Percentiles rank a stretch among this genome's conserved stretches.
Conservation (phyloP, 2,329 filamentous ascomycete genomes). For the Phialophora macrospora region DNA sequence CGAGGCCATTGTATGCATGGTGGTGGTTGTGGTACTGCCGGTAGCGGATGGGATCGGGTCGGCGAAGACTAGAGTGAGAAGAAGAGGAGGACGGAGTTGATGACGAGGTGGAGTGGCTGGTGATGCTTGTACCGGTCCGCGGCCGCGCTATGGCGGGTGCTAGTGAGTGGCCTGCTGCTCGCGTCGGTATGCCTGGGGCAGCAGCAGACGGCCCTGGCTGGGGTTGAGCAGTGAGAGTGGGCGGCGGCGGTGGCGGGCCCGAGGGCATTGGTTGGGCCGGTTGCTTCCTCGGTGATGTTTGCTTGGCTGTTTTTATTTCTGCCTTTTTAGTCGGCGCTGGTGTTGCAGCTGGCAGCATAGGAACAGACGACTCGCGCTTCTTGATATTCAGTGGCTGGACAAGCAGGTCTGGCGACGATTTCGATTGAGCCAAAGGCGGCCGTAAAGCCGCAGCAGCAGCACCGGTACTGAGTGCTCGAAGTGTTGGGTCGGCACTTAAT, state of each 20-base stretch:
- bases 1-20: not conserved
- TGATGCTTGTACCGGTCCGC: not conserved
- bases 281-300: conserved; percentile 11
- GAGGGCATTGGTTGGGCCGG: conserved; percentile 3
- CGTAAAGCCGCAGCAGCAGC: not conserved
- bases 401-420: conserved; percentile 11
- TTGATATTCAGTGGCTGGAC: conserved; percentile 7
- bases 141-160: not conserved
- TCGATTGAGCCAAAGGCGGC: conserved; percentile 6
- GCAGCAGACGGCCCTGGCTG: not conserved
- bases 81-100: not conserved
- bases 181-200: conserved; percentile 19
- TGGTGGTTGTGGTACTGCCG: conserved; percentile 13
- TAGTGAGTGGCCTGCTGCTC: conserved; percentile 23
- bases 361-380: not conserved
- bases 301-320: not conserved
- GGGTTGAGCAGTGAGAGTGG: not conserved
- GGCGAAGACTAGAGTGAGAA: conserved; percentile 14
- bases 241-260: not conserved
- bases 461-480: conserved; percentile 30
- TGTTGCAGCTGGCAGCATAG: not conserved
- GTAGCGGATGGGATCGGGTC: conserved; percentile 19
- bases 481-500: conserved; percentile 33
- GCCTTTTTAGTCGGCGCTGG: not conserved
- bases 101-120: not conserved